These are phyloP conservation scores for Punctularia strigosozonata DNA, from an alignment of 768 basidiomycete species.

Conservation along the genomic window DNA sequence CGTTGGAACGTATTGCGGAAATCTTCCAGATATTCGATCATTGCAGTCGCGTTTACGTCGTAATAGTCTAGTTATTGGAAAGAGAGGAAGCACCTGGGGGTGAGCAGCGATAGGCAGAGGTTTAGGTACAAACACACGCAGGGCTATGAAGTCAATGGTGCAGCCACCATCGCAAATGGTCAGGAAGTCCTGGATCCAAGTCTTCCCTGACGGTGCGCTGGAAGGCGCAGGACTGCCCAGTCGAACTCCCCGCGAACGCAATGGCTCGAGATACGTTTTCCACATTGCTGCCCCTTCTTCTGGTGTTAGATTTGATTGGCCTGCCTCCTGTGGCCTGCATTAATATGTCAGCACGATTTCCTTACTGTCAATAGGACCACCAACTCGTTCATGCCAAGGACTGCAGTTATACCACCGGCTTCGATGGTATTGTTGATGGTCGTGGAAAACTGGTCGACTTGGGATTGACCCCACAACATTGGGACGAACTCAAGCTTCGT, in stretches of 20 bases:
- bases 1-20: conserved; percentile 39
- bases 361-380: background rate
- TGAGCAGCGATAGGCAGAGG: background rate
- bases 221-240: conserved; percentile 45
- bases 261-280: conserved; percentile 39
- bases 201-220: conserved; percentile 37
- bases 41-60: conserved; percentile 39
- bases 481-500: conserved; percentile 39
- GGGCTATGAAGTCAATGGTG: conserved; percentile 43
- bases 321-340: conserved; percentile 21
- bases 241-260: conserved; percentile 29
- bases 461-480: conserved; percentile 38
- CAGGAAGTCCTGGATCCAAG: conserved; percentile 43
- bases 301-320: conserved; percentile 40
- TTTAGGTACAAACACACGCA: conserved; percentile 30
- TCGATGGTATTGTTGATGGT: conserved; percentile 30
- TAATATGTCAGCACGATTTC: conserved; percentile 7
- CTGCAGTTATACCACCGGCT: conserved; percentile 23
- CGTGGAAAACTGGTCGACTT: conserved; percentile 26
- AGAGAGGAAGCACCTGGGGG: background rate
- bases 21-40: conserved; percentile 38
- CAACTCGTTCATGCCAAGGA: conserved; percentile 44
- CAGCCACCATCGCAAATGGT: conserved; percentile 36
- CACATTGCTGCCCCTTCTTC: conserved; percentile 37
- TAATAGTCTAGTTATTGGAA: conserved; percentile 31